phyloP scores from a whole-genome alignment of 345 rosid species.

The Brassica carinata region DNA sequence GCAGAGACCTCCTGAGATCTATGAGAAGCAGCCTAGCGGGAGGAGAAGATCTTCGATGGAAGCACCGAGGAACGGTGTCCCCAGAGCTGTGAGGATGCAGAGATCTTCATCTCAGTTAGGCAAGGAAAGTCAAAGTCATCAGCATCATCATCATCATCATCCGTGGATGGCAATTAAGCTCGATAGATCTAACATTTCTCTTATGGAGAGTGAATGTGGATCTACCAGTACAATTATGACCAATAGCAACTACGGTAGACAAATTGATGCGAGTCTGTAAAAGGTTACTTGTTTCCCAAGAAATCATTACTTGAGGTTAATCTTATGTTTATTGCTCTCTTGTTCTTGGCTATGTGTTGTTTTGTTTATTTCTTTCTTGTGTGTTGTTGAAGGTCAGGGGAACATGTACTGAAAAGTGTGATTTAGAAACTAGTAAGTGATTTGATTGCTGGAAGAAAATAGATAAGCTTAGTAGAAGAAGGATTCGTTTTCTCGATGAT shows the following conservation, averaged over 20 bases:
- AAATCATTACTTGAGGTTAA: neutral
- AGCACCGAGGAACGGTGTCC: slow-evolving; percentile 64
- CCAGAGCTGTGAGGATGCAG: slow-evolving; percentile 78
- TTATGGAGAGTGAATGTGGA: slow-evolving; percentile 82
- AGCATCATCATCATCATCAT: slow-evolving; percentile 47
- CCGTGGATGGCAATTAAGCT: slow-evolving; percentile 84
- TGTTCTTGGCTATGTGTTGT: neutral
- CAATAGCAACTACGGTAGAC: slow-evolving; percentile 66
- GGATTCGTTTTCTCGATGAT: slow-evolving; percentile 8
- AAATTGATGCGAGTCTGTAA: slow-evolving; percentile 49
- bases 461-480: slow-evolving; percentile 22
- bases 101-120: slow-evolving; percentile 84
- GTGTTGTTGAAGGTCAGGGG: slow-evolving; percentile 29
- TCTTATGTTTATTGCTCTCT: neutral
- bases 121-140: slow-evolving; percentile 31
- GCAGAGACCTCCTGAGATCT: slow-evolving; percentile 68
- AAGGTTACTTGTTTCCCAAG: slow-evolving; percentile 21
- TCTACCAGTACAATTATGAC: slow-evolving; percentile 80
- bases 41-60: slow-evolving; percentile 68
- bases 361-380: neutral
- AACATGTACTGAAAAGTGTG: slow-evolving; percentile 32
- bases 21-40: slow-evolving; percentile 67
- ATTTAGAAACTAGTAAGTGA: neutral
- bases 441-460: neutral
- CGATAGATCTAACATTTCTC: slow-evolving; percentile 69